Base-by-base conservation (phyloP, 495 filamentous ascomycete species). In the Lasiosphaeria ovina region DNA sequence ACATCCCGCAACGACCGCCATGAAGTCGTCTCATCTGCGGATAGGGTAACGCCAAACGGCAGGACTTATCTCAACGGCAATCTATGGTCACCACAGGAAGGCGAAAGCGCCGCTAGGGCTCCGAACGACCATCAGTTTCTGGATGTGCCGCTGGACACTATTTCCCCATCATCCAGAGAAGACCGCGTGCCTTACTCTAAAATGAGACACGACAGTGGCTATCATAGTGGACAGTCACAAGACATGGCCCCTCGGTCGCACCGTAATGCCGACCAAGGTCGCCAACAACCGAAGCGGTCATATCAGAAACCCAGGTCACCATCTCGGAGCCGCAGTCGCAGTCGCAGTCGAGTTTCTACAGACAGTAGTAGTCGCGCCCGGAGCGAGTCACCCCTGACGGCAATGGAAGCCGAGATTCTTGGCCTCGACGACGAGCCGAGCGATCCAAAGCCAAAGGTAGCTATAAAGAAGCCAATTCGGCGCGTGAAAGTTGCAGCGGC, bases 121-220 rank as follows among this genome's bases (percentile, higher is more conserved):
- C 42, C 59, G 8, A 50, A 16, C 35, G 59, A 60, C 24, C 51
- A 51, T 35, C 59, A 60, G 8, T 58, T 61, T 16, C 31, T 24
- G 32, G 67, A 63, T 31, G n/a, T 57, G 4, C 35, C 42, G 8
- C 51, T 9, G 7, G 63, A 63, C 42, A 42, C 17, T 33, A 52
- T 54, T 33, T 51, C 55, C 1, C 55, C 58, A 16, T 55, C 62
- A 3, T 50, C 57, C 0, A 48, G 63, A 17, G 68, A 69, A 3
- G 66, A 66, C 14, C 57, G 69, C 12, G 57, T 24, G 10, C 52
- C 56, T 6, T 58, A 53, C 35, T 35, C 53, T 3, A 61, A 66
- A 35, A 56, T 56, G 53, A 65, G 69, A 11, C 65, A 72, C 16
- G 71, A 73, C 40, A 73, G 71, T 51, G 71, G 71, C 24, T 73